A percentile compares a stretch with the other conserved stretches of the same genome.
Evolutionary conservation across 2,329 filamentous ascomycete species (phyloP).

Genomic region (Chrysosporium queenslandicum): DNA sequence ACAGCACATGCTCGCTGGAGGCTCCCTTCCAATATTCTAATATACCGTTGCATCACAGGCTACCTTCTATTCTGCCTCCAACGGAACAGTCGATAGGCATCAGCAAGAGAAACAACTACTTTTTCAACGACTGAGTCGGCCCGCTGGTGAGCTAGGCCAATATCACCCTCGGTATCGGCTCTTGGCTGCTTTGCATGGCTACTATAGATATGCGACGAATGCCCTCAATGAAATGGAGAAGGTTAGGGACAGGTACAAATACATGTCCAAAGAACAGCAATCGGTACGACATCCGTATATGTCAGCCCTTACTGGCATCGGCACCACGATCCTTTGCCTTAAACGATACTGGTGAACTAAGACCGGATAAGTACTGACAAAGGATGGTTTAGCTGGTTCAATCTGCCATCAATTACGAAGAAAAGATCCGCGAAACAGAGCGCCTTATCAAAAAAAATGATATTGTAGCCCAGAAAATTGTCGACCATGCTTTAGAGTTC

Average conservation of each 20-base stretch:
- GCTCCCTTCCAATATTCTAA: background rate
- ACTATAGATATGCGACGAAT: slow-evolving; percentile 20
- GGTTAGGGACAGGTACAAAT: slow-evolving; percentile 7
- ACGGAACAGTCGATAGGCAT: background rate
- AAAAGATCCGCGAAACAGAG: slow-evolving; percentile 42
- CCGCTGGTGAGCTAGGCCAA: slow-evolving; percentile 16
- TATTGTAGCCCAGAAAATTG: slow-evolving; percentile 39
- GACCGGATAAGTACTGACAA: background rate
- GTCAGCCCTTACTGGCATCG: background rate
- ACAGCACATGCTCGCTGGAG: no score
- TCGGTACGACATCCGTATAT: slow-evolving; percentile 4
- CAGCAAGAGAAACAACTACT: slow-evolving; percentile 18
- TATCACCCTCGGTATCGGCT: slow-evolving; percentile 23
- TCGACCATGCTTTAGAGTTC: slow-evolving; percentile 38
- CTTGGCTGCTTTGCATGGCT: slow-evolving; percentile 23
- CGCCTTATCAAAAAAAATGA: slow-evolving; percentile 39
- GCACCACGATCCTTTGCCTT: background rate
- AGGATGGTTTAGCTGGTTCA: slow-evolving; percentile 40
- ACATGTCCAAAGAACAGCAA: slow-evolving; percentile 5
- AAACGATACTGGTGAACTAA: background rate
- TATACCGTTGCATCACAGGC: background rate
- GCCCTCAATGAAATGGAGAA: background rate
- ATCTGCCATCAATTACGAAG: slow-evolving; percentile 47
- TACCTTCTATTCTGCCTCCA: background rate
- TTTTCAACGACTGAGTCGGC: slow-evolving; percentile 16